Evolutionary conservation across 257 asterid genomes (phyloP), one percentile per base, ranked within the genome.

Genomic region (Thymus mandschuricus): DNA sequence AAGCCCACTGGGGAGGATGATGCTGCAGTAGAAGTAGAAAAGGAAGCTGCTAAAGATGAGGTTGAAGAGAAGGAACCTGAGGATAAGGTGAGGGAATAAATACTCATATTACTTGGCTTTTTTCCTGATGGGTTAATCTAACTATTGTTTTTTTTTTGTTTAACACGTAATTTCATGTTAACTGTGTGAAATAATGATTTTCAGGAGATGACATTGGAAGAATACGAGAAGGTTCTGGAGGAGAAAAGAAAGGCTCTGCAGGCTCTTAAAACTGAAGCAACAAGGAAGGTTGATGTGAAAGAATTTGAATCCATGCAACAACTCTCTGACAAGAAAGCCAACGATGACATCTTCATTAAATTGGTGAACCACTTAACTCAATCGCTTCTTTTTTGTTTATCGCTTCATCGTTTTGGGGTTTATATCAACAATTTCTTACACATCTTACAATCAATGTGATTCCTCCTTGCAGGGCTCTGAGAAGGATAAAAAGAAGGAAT

Each of bases 121-220:
- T 21, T 34, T 34, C 38, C 38, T 34, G 38, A 34, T 34, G 38
- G 2, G 4, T 34, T 34, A 34, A 34, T 3, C 38, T 2, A 34
- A 6, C 40, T 35, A 35, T 43, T 43, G 48, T 43, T 43, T 43
- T 43, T 43, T 2, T 43, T 8, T 5, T 41, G 5, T 6, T 6
- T 3, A 43, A 1, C 1, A 6, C 3, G 13, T 49, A 5, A 15
- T 12, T 3, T 49, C n/a, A 1, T 12, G 30, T 8, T 52, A 3
- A n/a, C 7, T 10, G 38, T 66, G 44, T 66, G 62, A 66, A 52
- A 52, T 54, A 51, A 49, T n/a, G 29, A 3, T 68, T 29, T 65
- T 45, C 75, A 92, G 97, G 97, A 90, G 84, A 92, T 92, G 98
- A 92, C 98, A 4, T 87, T 92, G 64, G 97, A 90, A 79, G 98